These are phyloP conservation scores for Fallopia convolvulus DNA, from an alignment of 148 eudicot species.

Conservation along the genomic window DNA sequence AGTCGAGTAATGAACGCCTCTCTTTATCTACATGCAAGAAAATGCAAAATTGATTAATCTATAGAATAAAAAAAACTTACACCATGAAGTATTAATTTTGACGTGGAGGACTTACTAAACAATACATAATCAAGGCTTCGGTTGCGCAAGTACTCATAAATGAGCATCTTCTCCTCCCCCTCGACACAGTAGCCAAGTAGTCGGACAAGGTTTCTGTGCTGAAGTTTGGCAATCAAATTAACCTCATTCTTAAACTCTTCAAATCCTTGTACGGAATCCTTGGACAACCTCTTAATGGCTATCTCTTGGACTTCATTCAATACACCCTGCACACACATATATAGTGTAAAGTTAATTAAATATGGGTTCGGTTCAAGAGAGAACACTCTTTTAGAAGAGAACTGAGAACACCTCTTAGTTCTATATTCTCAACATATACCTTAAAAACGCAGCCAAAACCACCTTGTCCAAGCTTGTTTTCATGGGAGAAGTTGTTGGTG, in stretches of 20 bases:
- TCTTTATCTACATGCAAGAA: not conserved
- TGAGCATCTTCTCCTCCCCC: constrained; percentile 2
- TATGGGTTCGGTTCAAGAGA: no score
- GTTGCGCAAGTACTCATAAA: constrained; percentile 8
- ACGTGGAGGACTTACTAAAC: not conserved
- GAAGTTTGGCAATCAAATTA: constrained; percentile 12
- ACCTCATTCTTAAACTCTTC: constrained; percentile 16
- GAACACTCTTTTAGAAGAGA: no score
- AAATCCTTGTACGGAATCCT: constrained; percentile 5
- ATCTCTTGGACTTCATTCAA: not conserved
- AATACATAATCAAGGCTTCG: constrained; percentile 4
- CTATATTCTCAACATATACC: not conserved
- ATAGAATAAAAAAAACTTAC: not conserved
- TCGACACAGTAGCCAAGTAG: constrained; percentile 8
- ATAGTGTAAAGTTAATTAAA: not conserved
- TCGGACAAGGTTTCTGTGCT: constrained; percentile 11
- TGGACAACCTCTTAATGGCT: constrained; percentile 15
- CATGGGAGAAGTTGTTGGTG: constrained; percentile 1
- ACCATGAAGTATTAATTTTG: not conserved
- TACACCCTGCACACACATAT: not conserved
- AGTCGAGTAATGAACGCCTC: not conserved
- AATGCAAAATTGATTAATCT: not conserved
- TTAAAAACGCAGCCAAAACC: constrained; percentile 6
- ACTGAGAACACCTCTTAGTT: no score
- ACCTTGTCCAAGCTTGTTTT: constrained; percentile 3